These are phyloP conservation scores for Falciphora oryzae DNA, from an alignment of 2,329 filamentous ascomycete genomes.

Conservation along the genomic window DNA sequence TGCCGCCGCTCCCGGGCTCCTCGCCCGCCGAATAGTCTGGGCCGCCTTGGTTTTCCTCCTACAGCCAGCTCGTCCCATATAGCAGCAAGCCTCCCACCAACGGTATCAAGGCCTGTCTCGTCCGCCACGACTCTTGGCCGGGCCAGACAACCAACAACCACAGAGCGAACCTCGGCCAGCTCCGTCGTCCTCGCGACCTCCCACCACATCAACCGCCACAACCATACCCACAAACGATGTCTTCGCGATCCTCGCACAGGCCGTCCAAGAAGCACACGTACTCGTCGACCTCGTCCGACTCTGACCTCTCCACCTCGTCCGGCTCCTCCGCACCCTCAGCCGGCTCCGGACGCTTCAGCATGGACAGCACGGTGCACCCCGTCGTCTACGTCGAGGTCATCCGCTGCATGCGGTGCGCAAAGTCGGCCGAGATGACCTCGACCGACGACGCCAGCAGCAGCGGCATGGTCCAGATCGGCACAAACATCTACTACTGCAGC, in stretches of 20 bases:
- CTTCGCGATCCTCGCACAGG: conserved; percentile 23
- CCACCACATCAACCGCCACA: background rate
- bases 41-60: too few species aligned
- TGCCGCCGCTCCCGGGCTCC: too few species aligned
- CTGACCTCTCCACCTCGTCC: conserved; percentile 33
- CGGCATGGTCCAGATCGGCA: conserved; percentile 60
- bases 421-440: conserved; percentile 53
- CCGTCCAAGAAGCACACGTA: conserved; percentile 31
- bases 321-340: conserved; percentile 27
- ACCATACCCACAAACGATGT: conserved; percentile 18
- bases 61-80: too few species aligned
- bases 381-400: conserved; percentile 53
- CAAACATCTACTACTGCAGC: conserved; percentile 62
- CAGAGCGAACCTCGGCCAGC: too few species aligned
- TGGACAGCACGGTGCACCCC: conserved; percentile 41
- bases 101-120: too few species aligned
- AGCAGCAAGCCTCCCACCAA: too few species aligned
- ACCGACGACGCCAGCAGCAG: conserved; percentile 52
- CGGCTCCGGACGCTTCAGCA: conserved; percentile 34
- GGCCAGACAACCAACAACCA: too few species aligned
- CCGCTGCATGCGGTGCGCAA: conserved; percentile 57
- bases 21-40: too few species aligned
- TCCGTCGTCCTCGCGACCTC: too few species aligned
- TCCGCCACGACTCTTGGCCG: too few species aligned
- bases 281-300: conserved; percentile 35